Percentiles rank a stretch among this genome's conserved stretches.
These are phyloP conservation scores for Brassica cretica DNA, from an alignment of 345 rosid species.

Conservation along the genomic window DNA sequence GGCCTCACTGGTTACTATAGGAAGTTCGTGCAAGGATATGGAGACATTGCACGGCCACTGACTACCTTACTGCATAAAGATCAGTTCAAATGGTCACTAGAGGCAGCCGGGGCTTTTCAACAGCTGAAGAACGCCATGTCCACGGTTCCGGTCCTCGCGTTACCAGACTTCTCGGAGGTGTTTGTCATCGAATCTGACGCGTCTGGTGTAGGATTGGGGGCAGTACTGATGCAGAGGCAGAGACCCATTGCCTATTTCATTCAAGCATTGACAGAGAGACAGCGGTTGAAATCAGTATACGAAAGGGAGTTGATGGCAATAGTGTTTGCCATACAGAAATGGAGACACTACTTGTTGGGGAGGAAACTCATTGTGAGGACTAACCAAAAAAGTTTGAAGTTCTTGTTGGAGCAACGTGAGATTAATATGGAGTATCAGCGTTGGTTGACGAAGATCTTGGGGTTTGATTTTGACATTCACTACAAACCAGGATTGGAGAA, in stretches of 20 bases:
- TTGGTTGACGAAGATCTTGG: neutral
- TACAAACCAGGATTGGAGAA: too few species aligned
- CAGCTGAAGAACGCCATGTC: neutral
- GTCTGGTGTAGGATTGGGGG: neutral
- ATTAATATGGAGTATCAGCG: neutral
- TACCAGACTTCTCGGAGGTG: neutral
- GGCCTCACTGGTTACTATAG: neutral
- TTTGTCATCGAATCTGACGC: neutral
- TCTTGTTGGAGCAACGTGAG: neutral
- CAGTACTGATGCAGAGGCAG: neutral
- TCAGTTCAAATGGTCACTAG: neutral
- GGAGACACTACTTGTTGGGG: neutral
- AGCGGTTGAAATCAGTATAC: neutral
- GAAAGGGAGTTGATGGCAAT: neutral
- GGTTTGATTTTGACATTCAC: neutral
- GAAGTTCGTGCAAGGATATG: neutral
- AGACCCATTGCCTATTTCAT: neutral
- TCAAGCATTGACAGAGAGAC: neutral
- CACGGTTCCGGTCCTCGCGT: neutral
- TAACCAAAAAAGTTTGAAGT: neutral
- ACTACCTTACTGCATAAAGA: neutral
- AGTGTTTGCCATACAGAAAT: neutral
- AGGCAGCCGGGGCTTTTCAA: neutral
- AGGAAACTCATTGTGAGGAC: neutral
- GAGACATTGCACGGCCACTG: neutral